These are phyloP conservation scores for Triticum aestivum DNA, from an alignment of 176 grass and related monocot genomes.

Conservation along the genomic window IWGSC_CS_RefSeq_v2.1 NC_057800.1:743514357-743514856, in stretches of 20 bases:
- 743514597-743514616: background rate
- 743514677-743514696: background rate
- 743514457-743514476: background rate
- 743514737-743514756: background rate
- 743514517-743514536: background rate
- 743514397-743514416: background rate
- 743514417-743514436: background rate
- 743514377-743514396: background rate
- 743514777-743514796: background rate
- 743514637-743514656: too few relatives aligned
- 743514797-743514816: background rate
- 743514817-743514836: background rate
- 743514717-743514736: background rate
- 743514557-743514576: too few relatives aligned
- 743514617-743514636: background rate
- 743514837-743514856: background rate
- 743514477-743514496: background rate
- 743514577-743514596: background rate
- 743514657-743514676: too few relatives aligned
- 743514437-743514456: background rate
- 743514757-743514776: background rate
- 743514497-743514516: background rate
- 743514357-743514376: background rate
- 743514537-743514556: background rate
- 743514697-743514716: background rate